Conservation (phyloP, 2,329 filamentous ascomycete species). For the Tympanopsis confertula region DNA sequence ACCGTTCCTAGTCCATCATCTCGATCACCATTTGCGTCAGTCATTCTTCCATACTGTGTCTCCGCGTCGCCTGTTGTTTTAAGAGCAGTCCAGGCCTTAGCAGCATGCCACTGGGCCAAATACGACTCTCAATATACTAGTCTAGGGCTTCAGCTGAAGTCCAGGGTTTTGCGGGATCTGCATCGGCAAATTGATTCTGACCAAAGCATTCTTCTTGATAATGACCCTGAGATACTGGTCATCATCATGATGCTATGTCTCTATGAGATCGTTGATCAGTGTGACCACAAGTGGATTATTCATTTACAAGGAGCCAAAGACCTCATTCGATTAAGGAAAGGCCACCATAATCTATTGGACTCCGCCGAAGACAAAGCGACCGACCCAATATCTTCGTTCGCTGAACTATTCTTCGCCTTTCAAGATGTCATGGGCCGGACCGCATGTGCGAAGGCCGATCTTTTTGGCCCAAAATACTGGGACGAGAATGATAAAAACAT, state of each 20-base stretch:
- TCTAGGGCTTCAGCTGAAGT: too few species aligned
- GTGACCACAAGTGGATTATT: slow-evolving; percentile 28
- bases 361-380: slow-evolving; percentile 12
- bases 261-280: slow-evolving; percentile 13
- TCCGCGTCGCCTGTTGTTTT: too few species aligned
- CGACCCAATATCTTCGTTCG: slow-evolving; percentile 8
- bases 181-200: too few species aligned
- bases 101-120: too few species aligned
- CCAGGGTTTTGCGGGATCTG: too few species aligned
- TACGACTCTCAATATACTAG: too few species aligned
- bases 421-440: slow-evolving; percentile 32
- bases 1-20: too few species aligned
- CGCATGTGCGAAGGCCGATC: slow-evolving; percentile 26
- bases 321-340: slow-evolving; percentile 21
- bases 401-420: slow-evolving; percentile 30
- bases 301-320: slow-evolving; percentile 29
- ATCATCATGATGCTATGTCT: slow-evolving; percentile 8
- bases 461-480: slow-evolving; percentile 30
- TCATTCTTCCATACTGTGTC: too few species aligned
- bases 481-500: slow-evolving; percentile 18
- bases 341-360: too few species aligned
- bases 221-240: slow-evolving; percentile 6
- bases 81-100: too few species aligned
- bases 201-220: too few species aligned
- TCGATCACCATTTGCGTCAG: too few species aligned